These are phyloP conservation scores for Dryas alaskensis DNA, from an alignment of 306 rosid genomes.

Conservation along the genomic window DNA sequence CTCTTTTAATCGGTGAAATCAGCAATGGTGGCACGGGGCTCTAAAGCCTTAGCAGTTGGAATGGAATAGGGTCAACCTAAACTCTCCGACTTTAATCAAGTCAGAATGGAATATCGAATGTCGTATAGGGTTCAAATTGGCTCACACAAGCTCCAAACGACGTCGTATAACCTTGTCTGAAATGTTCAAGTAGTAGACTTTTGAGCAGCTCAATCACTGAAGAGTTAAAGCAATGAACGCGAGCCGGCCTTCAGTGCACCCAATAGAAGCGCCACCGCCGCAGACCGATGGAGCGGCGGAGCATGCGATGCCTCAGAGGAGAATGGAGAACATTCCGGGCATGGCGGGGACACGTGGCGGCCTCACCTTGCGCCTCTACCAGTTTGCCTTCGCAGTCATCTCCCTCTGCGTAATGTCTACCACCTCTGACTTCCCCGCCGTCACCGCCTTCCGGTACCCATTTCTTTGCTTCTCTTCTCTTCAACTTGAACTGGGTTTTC, in stretches of 20 bases:
- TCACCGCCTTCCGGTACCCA: conserved; percentile 51
- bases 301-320: conserved; percentile 34
- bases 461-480: neutral
- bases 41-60: no score
- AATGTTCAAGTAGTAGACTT: neutral
- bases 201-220: neutral
- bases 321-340: conserved; percentile 41
- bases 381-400: conserved; percentile 40
- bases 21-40: no score
- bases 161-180: neutral
- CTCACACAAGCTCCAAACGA: no score
- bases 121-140: no score
- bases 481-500: no score
- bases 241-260: conserved; percentile 46
- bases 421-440: conserved; percentile 47
- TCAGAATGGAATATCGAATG: no score
- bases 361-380: conserved; percentile 38
- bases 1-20: no score
- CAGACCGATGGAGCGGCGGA: conserved; percentile 12
- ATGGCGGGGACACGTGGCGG: conserved; percentile 49
- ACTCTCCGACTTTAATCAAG: no score
- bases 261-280: conserved; percentile 36
- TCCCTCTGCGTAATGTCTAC: conserved; percentile 45
- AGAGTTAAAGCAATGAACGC: conserved; percentile 23
- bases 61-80: no score